These are phyloP conservation scores for Coprinopsis marcescibilis DNA, from an alignment of 768 basidiomycete genomes.

Conservation along the genomic window DNA sequence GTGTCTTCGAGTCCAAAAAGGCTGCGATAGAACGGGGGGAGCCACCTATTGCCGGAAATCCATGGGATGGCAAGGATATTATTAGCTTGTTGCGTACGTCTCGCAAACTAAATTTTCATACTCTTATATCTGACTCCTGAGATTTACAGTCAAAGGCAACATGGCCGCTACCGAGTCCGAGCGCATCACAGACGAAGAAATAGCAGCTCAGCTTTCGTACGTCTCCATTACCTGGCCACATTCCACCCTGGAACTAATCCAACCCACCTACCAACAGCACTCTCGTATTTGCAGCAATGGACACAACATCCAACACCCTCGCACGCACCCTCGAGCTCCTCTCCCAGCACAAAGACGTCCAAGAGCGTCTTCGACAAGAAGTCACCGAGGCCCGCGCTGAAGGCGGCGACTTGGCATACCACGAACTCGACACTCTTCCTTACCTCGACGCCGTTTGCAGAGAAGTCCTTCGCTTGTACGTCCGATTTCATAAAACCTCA, in stretches of 20 bases:
- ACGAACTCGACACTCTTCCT: slow-evolving; percentile 29
- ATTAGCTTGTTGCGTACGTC: slow-evolving; percentile 40
- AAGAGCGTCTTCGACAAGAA: slow-evolving; percentile 32
- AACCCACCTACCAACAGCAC: slow-evolving; percentile 18
- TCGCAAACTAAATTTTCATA: background rate
- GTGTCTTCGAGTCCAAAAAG: slow-evolving; percentile 30
- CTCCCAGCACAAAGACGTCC: slow-evolving; percentile 28
- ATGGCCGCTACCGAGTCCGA: slow-evolving; percentile 26
- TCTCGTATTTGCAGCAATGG: slow-evolving; percentile 35
- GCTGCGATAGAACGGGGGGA: slow-evolving; percentile 25
- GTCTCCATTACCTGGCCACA: background rate
- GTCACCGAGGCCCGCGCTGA: slow-evolving; percentile 23
- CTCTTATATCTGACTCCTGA: background rate
- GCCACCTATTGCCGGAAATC: slow-evolving; percentile 19
- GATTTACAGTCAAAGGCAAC: slow-evolving; percentile 34
- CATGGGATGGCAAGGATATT: slow-evolving; percentile 40
- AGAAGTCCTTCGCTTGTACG: slow-evolving; percentile 34
- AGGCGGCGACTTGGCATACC: slow-evolving; percentile 26
- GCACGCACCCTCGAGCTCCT: slow-evolving; percentile 28
- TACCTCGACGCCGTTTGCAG: slow-evolving; percentile 36
- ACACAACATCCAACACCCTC: slow-evolving; percentile 36
- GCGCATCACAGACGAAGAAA: slow-evolving; percentile 28
- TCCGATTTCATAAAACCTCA: background rate
- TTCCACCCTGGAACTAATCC: background rate
- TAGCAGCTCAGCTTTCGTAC: slow-evolving; percentile 33